phyloP scores from a whole-genome alignment of 345 rosid genomes.

The Anastatica hierochuntica region DNA sequence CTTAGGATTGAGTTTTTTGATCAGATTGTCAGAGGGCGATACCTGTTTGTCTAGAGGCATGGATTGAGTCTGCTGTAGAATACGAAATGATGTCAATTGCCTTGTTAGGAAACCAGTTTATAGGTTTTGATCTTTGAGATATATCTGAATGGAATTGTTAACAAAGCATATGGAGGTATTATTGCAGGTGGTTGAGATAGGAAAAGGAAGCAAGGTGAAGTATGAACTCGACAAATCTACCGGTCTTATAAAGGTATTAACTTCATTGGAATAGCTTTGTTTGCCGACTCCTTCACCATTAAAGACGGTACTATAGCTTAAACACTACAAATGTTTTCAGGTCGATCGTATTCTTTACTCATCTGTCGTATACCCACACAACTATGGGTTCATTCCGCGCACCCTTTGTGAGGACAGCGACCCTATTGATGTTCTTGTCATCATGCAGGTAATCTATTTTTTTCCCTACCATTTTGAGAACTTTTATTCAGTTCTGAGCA shows the following conservation, averaged over 20 bases:
- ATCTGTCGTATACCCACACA: slow-evolving; percentile 97
- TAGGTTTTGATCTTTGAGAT: neutral
- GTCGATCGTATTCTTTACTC: slow-evolving; percentile 92
- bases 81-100: neutral
- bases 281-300: neutral
- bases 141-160: neutral
- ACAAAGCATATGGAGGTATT: neutral
- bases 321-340: slow-evolving; percentile 26
- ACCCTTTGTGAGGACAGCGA: slow-evolving; percentile 96
- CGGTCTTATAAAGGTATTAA: slow-evolving; percentile 91
- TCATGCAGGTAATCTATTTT: slow-evolving; percentile 90
- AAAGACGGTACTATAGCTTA: neutral
- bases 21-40: too few species aligned
- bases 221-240: slow-evolving; percentile 96
- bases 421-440: slow-evolving; percentile 90
- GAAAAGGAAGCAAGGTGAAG: slow-evolving; percentile 96
- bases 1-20: too few species aligned
- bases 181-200: slow-evolving; percentile 82
- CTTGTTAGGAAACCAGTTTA: slow-evolving; percentile 5
- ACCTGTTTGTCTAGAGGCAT: too few species aligned
- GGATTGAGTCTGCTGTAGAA: neutral
- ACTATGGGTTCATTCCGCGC: slow-evolving; percentile 97
- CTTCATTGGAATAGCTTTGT: neutral
- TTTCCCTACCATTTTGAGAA: too few species aligned
- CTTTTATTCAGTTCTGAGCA: neutral